Evolutionary conservation across 2,329 filamentous ascomycete species (phyloP).

Genomic region (Ampelomyces quisqualis): DNA sequence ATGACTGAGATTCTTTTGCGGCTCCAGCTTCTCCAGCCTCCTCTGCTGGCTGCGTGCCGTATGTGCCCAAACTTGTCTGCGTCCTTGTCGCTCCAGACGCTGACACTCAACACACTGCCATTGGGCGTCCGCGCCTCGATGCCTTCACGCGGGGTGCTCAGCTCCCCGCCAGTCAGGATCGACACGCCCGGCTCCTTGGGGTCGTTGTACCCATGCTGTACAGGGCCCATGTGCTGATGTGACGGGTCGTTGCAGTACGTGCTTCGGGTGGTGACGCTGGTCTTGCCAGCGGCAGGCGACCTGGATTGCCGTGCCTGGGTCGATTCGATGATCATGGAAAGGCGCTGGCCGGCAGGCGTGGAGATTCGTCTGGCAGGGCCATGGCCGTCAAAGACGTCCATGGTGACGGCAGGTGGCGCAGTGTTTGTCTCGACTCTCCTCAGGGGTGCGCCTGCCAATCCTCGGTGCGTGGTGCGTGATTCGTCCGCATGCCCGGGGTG

Average conservation of each 20-base stretch:
- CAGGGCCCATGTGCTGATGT: constrained; percentile 26
- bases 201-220: constrained; percentile 18
- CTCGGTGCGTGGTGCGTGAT: background rate
- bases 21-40: constrained; percentile 33
- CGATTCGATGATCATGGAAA: constrained; percentile 46
- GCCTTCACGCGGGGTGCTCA: constrained; percentile 36
- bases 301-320: constrained; percentile 22
- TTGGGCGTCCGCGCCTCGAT: constrained; percentile 27
- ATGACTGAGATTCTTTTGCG: constrained; percentile 46
- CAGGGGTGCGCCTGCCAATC: constrained; percentile 1
- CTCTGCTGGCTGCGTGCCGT: constrained; percentile 25
- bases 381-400: constrained; percentile 33
- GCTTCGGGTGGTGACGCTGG: constrained; percentile 29
- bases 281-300: constrained; percentile 25
- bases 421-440: background rate
- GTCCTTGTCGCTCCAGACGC: constrained; percentile 41
- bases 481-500: constrained; percentile 1
- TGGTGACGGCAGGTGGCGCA: constrained; percentile 11
- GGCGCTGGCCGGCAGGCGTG: constrained; percentile 45
- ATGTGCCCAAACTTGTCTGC: constrained; percentile 35
- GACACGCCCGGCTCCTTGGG: constrained; percentile 21
- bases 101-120: constrained; percentile 36
- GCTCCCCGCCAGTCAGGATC: constrained; percentile 21
- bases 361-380: constrained; percentile 46
- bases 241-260: constrained; percentile 33